A percentile compares a stretch with the other conserved stretches of the same genome.
Evolutionary conservation across 2,329 filamentous ascomycete species (phyloP).

Genomic region (Ophiostoma sp.): DNA sequence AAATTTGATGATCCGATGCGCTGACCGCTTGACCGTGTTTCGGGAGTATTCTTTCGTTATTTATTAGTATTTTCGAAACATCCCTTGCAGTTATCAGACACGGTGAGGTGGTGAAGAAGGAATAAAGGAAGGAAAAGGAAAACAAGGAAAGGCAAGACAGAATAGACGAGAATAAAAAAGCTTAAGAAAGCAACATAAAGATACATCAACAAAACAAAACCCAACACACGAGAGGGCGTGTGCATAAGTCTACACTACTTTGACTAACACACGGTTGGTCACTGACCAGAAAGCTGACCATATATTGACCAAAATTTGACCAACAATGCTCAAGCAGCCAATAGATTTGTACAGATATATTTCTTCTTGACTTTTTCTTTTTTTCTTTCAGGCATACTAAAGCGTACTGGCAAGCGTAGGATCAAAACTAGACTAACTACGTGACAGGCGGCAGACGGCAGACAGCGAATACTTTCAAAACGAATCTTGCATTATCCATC

Average conservation of each 20-base stretch:
- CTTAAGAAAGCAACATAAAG: not conserved
- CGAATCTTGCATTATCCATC: not conserved
- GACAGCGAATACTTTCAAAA: not conserved
- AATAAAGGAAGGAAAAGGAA: not conserved
- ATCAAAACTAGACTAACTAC: not conserved
- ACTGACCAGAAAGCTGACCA: not conserved
- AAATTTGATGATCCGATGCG: not conserved
- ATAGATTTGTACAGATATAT: not conserved
- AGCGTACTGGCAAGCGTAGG: not conserved
- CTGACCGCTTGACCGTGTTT: conserved; percentile 12
- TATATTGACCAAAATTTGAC: not conserved
- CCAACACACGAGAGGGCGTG: not conserved
- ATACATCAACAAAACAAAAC: not conserved
- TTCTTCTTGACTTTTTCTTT: not conserved
- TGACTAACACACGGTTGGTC: not conserved
- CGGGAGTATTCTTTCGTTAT: not conserved
- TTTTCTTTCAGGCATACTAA: not conserved
- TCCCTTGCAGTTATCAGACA: not conserved
- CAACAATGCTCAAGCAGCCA: not conserved
- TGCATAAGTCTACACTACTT: not conserved
- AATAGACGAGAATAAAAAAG: too few relatives aligned
- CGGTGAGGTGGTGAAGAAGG: not conserved
- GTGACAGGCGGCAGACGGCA: not conserved
- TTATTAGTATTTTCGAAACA: not conserved
- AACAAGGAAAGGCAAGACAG: not conserved